Percentiles rank a stretch among this genome's conserved stretches.
Conservation (phyloP, 345 rosid genomes). For the Citrus maxima region DNA sequence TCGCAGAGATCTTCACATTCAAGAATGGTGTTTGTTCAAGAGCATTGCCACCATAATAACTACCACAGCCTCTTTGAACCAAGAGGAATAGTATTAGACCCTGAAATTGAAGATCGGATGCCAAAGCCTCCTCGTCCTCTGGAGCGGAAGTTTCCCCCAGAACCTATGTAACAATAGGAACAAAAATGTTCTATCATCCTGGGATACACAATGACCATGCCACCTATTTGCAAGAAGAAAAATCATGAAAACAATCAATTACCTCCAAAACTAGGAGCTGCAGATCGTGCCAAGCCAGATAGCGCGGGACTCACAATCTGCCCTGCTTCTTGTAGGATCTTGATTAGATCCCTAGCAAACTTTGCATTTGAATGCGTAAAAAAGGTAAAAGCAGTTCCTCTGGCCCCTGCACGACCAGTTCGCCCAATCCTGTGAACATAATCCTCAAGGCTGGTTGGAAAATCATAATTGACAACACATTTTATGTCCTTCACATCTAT, state of each 20-base stretch:
- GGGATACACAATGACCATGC: neutral
- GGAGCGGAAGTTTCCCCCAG: conserved; percentile 66
- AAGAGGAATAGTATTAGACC: conserved; percentile 67
- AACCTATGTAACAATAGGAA: conserved; percentile 29
- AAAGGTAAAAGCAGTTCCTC: conserved; percentile 83
- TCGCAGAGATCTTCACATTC: neutral
- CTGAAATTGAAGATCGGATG: conserved; percentile 57
- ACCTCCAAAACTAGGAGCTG: conserved; percentile 57
- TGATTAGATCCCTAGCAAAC: conserved; percentile 80
- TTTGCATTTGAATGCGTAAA: conserved; percentile 81
- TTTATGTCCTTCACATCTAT: conserved; percentile 99
- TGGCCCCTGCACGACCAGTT: conserved; percentile 99
- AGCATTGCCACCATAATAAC: neutral
- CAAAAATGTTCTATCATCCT: neutral
- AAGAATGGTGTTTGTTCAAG: neutral
- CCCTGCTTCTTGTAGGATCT: conserved; percentile 88
- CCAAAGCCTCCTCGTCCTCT: conserved; percentile 81
- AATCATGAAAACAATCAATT: conserved; percentile 3
- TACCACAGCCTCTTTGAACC: conserved; percentile 72
- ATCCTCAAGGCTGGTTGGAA: conserved; percentile 88
- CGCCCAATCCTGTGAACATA: conserved; percentile 96
- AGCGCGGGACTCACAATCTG: conserved; percentile 70
- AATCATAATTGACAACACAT: conserved; percentile 95
- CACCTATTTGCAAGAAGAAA: neutral
- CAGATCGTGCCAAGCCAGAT: conserved; percentile 56